These are phyloP conservation scores for Anethum foeniculum DNA, from an alignment of 140 eudicot genomes.

Conservation along the genomic window DNA sequence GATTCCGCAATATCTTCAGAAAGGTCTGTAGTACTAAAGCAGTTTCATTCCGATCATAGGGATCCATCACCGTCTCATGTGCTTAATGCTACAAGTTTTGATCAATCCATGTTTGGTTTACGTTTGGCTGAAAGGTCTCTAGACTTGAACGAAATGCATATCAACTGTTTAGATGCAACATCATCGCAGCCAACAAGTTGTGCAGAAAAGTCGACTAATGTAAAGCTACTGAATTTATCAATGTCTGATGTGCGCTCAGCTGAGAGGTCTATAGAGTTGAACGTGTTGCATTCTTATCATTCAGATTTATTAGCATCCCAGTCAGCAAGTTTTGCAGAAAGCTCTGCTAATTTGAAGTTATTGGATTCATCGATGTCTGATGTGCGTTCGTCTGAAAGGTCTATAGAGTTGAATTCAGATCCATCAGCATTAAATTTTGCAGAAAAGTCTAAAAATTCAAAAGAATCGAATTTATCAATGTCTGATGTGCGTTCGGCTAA, in stretches of 20 bases:
- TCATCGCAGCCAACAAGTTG: background rate
- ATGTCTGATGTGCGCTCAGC: background rate
- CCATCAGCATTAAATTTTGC: background rate
- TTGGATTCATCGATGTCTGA: background rate
- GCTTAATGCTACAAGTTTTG: background rate
- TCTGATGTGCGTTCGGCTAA: background rate
- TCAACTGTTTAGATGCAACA: background rate
- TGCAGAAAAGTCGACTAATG: background rate
- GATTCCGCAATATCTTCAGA: background rate
- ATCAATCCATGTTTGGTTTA: background rate
- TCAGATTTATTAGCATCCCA: background rate
- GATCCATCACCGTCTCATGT: background rate
- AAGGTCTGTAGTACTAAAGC: background rate
- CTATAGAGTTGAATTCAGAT: too few species aligned
- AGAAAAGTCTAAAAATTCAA: background rate
- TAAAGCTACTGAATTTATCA: background rate
- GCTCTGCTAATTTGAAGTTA: background rate
- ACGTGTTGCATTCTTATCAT: background rate
- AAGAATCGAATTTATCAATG: background rate
- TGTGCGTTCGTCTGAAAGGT: too few species aligned
- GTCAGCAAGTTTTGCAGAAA: background rate
- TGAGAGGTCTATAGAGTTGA: background rate
- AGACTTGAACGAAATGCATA: background rate
- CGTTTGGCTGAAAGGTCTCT: background rate
- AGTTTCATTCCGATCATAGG: background rate